These are phyloP conservation scores for Pachysandra terminalis DNA, from an alignment of 164 flowering plant species.

Conservation along the genomic window DNA sequence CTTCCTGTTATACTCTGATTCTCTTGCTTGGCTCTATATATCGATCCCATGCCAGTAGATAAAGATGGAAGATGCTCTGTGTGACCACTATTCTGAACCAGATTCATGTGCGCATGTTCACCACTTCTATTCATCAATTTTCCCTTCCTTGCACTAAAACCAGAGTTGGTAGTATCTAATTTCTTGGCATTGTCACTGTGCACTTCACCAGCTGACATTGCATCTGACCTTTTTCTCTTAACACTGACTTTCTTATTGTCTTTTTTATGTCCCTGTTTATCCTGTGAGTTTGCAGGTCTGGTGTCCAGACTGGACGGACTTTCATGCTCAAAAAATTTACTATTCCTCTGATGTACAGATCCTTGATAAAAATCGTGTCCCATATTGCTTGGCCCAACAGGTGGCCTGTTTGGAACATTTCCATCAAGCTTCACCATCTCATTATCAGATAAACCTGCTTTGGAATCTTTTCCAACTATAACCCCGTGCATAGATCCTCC, in stretches of 20 bases:
- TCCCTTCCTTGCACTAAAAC: slow-evolving; percentile 43
- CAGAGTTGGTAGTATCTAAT: slow-evolving; percentile 28
- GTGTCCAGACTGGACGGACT: slow-evolving; percentile 74
- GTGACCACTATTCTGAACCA: slow-evolving; percentile 27
- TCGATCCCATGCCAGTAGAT: slow-evolving; percentile 24
- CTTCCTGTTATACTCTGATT: slow-evolving; percentile 21
- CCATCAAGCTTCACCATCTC: slow-evolving; percentile 45
- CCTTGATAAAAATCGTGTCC: slow-evolving; percentile 63
- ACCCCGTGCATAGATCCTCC: slow-evolving; percentile 52
- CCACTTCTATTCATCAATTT: slow-evolving; percentile 36
- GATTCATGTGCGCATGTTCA: slow-evolving; percentile 27
- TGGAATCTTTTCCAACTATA: slow-evolving; percentile 45
- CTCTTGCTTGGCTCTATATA: slow-evolving; percentile 28
- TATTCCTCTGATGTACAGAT: slow-evolving; percentile 49
- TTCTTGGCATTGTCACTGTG: slow-evolving; percentile 40
- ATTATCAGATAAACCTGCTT: slow-evolving; percentile 38
- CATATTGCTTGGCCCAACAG: slow-evolving; percentile 48
- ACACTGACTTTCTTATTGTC: slow-evolving; percentile 43
- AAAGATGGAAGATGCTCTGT: slow-evolving; percentile 26
- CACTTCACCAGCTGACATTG: slow-evolving; percentile 34
- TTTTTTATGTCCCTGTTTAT: slow-evolving; percentile 39
- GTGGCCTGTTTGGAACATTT: slow-evolving; percentile 44
- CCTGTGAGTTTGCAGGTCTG: slow-evolving; percentile 69
- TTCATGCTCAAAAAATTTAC: slow-evolving; percentile 67
- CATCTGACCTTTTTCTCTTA: slow-evolving; percentile 68